A percentile compares a stretch with the other conserved stretches of the same genome.
Conservation (phyloP, 1,284 basidiomycete genomes). For the Moesziomyces globuligerus region DNA sequence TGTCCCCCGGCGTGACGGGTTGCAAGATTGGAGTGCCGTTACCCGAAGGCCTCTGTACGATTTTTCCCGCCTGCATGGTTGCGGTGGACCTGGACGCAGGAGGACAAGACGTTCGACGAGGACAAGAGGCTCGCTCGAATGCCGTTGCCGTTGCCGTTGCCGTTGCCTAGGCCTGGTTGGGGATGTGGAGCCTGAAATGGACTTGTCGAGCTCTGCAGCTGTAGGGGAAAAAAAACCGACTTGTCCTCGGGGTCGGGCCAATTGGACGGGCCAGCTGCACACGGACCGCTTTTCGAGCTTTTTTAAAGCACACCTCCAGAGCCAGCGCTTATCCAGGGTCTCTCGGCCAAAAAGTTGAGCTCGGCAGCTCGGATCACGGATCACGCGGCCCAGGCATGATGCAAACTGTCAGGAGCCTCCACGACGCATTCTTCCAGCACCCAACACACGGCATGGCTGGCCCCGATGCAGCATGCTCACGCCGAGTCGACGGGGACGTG, state of each 20-base stretch:
- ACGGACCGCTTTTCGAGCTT: background rate
- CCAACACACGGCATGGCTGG: background rate
- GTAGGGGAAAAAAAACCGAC: background rate
- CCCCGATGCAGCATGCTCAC: background rate
- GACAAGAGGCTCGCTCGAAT: no score
- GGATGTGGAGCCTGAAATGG: background rate
- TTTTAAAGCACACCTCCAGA: background rate
- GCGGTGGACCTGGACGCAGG: background rate
- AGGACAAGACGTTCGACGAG: background rate
- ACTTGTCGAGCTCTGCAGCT: background rate
- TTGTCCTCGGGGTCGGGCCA: no score
- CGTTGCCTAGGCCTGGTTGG: background rate
- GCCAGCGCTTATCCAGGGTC: background rate
- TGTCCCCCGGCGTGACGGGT: conserved; percentile 23
- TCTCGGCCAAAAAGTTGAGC: background rate
- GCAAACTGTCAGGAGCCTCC: no score
- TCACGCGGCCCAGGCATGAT: no score
- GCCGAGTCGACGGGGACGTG: background rate
- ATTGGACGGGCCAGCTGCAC: background rate
- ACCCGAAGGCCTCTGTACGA: conserved; percentile 37
- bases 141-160: background rate
- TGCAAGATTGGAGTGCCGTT: conserved; percentile 46
- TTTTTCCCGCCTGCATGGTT: conserved; percentile 35
- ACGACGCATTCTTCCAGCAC: no score
- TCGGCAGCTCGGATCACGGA: background rate